Base-by-base conservation (phyloP, 768 basidiomycete species). In the Macrolepiota dolichaula region DNA sequence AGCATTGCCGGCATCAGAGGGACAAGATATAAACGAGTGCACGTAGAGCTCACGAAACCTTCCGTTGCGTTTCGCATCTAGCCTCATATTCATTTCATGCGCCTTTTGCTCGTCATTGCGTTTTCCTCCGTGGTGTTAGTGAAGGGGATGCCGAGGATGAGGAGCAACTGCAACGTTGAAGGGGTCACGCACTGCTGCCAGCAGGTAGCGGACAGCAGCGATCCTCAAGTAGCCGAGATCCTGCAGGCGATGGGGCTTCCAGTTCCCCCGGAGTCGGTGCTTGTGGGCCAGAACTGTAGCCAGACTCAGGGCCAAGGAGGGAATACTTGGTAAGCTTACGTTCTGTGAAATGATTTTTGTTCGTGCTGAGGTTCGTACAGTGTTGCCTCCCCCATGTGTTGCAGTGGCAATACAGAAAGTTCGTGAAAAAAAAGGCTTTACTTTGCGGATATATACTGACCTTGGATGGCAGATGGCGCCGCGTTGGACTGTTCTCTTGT, bases 101-200 rank as follows among this genome's bases (percentile, higher is more conserved):
- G 36, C 35, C n/a, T 13, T 50, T n/a, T 35, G 11, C 47, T 50
- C 5, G 56, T 19, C 19, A 37, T 37, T 22, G 32, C 27, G 7
- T 50, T 51, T 24, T 55, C 7, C 38, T 24, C 54, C 38, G 37
- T 27, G 37, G 37, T 24, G 2, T 42, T 55, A 27, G 54, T 40
- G 12, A 17, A 42, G 10, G 54, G 37, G 29, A 25, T 57, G 35
- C 46, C 44, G 7, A 35, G 15, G 19, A 35, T 32, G 17, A 50
- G 49, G 47, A 37, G 35, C 35, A 49, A 38, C 22, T 57, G 56
- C 36, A 57, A 57, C 47, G 36, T 57, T 49, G 56, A 50, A n/a
- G 47, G 42, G 22, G 19, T 57, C 4, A 57, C 56, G 13, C 56
- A 57, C 35, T 57, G 56, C 56, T 57, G 56, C 27, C 19, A 57